Conservation (phyloP, 148 eudicot species). For the Simmondsia chinensis region DNA sequence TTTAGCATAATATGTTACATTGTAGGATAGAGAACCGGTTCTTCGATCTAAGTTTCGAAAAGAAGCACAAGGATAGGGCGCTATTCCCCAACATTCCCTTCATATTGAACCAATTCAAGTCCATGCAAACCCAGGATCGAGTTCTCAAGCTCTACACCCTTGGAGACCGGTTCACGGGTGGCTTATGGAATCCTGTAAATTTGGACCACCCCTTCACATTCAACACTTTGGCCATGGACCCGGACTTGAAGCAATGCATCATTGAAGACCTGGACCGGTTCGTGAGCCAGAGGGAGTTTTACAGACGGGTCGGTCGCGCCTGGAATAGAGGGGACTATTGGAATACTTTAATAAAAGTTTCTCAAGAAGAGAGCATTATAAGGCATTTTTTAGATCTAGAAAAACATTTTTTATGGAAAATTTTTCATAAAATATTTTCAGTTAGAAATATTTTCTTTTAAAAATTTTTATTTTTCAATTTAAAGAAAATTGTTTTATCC, state of each 20-base stretch:
- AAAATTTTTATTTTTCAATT: too few species aligned
- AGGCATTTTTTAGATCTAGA: too few species aligned
- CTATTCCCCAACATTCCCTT: constrained; percentile 14
- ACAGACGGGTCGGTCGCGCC: background rate
- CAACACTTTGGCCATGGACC: too few species aligned
- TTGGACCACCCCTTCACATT: too few species aligned
- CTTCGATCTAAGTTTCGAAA: constrained; percentile 32
- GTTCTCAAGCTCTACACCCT: constrained; percentile 21
- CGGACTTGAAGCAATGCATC: background rate
- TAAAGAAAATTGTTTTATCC: too few species aligned
- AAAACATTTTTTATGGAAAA: too few species aligned
- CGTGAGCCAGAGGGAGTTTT: background rate
- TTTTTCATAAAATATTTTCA: too few species aligned
- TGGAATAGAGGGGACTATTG: background rate
- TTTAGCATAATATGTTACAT: too few species aligned
- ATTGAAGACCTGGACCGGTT: background rate
- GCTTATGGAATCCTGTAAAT: background rate
- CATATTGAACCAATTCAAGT: constrained; percentile 9
- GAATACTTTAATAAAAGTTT: too few species aligned
- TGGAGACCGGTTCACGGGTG: background rate
- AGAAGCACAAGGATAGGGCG: constrained; percentile 11
- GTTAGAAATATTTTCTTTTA: too few species aligned
- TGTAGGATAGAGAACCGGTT: too few species aligned
- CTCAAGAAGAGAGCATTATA: too few species aligned
- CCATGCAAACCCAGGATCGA: constrained; percentile 10